phyloP scores from a whole-genome alignment of 257 asterid genomes.

The Solanum appendiculatum region DNA sequence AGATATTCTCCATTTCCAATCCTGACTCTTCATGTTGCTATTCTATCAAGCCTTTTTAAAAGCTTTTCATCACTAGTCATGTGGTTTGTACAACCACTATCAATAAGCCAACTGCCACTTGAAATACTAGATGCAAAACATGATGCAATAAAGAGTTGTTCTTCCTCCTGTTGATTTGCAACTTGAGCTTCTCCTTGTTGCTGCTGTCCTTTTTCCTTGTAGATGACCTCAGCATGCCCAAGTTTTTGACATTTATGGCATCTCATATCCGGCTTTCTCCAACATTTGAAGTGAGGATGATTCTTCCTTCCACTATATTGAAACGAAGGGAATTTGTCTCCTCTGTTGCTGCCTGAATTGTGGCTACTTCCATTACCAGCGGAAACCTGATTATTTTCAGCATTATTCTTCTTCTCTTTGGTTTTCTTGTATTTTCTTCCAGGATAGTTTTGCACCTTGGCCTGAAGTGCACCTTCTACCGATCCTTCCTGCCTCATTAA shows the following conservation, averaged over 20 bases:
- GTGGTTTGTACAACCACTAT: no score
- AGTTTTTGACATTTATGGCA: neutral
- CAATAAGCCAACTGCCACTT: no score
- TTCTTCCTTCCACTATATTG: neutral
- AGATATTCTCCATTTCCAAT: neutral
- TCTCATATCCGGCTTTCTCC: neutral
- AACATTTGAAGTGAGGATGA: neutral
- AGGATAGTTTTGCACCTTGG: neutral
- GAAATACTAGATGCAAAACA: neutral
- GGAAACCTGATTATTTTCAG: neutral
- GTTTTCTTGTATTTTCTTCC: neutral
- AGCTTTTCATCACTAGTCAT: no score
- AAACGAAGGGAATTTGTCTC: neutral
- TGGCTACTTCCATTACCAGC: neutral
- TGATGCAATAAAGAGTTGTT: neutral
- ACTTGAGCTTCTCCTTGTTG: neutral
- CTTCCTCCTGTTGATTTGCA: neutral
- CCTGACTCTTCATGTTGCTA: neutral
- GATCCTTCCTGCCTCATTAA: neutral
- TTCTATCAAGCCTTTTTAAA: no score
- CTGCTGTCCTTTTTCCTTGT: neutral
- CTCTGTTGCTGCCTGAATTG: neutral
- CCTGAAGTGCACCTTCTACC: neutral
- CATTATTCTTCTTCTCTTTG: neutral
- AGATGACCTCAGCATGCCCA: neutral